Conservation (phyloP, 352 stramenopile species). For the Phytophthora parvispora region DNA sequence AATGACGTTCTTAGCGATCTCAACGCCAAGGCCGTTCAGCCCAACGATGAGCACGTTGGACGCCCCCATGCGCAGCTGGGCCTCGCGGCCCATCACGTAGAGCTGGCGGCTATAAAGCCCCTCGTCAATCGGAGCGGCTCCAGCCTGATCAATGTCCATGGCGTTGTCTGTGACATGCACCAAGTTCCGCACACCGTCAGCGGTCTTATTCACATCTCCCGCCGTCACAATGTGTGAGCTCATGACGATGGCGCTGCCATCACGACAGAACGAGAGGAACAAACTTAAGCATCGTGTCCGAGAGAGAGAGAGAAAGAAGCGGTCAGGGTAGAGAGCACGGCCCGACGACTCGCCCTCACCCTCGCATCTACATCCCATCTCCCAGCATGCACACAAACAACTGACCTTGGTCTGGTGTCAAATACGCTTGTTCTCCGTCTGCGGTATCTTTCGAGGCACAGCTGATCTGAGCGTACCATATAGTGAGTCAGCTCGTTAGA, state of each 20-base stretch:
- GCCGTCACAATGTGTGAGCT: slow-evolving; percentile 73
- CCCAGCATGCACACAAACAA: not conserved
- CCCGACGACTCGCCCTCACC: too few relatives aligned
- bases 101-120: slow-evolving; percentile 96
- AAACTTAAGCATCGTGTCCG: slow-evolving; percentile 19
- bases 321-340: too few relatives aligned
- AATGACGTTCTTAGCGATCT: slow-evolving; percentile 99
- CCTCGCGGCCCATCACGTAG: slow-evolving; percentile 99
- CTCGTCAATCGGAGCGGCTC: slow-evolving; percentile 73
- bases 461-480: slow-evolving; percentile 5
- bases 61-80: slow-evolving; percentile 97
- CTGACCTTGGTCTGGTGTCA: slow-evolving; percentile 8
- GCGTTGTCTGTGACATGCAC: slow-evolving; percentile 77
- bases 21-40: slow-evolving; percentile 95
- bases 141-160: slow-evolving; percentile 74
- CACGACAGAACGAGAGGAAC: slow-evolving; percentile 15
- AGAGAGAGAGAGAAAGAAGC: not conserved
- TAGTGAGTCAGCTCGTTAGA: not conserved
- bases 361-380: not conserved
- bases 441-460: slow-evolving; percentile 9
- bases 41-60: slow-evolving; percentile 97
- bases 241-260: slow-evolving; percentile 39
- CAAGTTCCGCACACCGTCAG: slow-evolving; percentile 76
- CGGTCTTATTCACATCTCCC: slow-evolving; percentile 77
- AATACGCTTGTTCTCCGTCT: slow-evolving; percentile 1